phyloP scores from a whole-genome alignment of 495 filamentous ascomycete genomes.

The Penicillium mononematosum region DNA sequence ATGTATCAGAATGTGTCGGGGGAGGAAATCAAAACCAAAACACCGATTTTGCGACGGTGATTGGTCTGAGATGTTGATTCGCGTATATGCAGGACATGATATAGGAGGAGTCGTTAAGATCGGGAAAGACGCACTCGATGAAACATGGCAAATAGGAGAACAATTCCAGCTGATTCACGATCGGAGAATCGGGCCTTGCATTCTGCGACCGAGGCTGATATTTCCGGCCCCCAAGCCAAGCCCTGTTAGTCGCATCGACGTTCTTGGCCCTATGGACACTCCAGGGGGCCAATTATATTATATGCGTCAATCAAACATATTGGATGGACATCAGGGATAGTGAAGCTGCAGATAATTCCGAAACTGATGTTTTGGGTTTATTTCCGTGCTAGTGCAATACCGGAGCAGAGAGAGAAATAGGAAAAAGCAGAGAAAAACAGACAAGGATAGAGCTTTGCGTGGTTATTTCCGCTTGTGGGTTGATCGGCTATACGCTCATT shows the following conservation, averaged over 20 bases:
- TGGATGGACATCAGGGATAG: neutral
- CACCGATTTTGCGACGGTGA: neutral
- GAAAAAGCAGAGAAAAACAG: too few relatives aligned
- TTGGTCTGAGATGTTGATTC: neutral
- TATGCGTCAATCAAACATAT: neutral
- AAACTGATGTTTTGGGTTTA: neutral
- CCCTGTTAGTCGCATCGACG: neutral
- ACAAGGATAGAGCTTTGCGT: neutral
- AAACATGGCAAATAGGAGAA: neutral
- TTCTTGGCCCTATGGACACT: neutral
- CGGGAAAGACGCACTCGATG: neutral
- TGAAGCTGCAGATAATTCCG: neutral
- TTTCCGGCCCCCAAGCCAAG: conserved; percentile 13
- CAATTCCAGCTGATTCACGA: neutral
- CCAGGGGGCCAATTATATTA: neutral
- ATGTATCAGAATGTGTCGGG: neutral
- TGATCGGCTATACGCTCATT: neutral
- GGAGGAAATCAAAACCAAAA: neutral
- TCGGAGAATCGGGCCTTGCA: neutral
- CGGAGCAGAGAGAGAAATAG: neutral
- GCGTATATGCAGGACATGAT: neutral
- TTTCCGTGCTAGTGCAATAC: neutral
- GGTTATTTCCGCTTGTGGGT: neutral
- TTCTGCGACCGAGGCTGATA: neutral
- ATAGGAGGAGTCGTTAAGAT: neutral